Evolutionary conservation across 495 filamentous ascomycete genomes (phyloP).

Genomic region (Aspergillus sclerotioniger): DNA sequence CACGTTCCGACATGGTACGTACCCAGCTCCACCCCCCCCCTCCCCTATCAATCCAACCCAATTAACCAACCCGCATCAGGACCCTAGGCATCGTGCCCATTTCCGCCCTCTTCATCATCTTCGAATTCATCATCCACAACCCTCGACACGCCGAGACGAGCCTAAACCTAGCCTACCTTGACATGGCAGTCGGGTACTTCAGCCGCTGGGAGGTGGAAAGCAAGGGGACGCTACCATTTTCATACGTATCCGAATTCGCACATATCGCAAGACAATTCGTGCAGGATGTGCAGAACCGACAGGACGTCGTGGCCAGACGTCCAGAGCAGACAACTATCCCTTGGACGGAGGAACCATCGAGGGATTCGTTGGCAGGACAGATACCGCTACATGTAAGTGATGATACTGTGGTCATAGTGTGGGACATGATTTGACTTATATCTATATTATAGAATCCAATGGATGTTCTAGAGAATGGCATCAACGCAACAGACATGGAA

Average conservation of each 20-base stretch:
- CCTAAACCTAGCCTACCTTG: conserved; percentile 31
- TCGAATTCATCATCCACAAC: conserved; percentile 41
- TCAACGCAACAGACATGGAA: too few relatives aligned
- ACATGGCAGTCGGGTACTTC: conserved; percentile 33
- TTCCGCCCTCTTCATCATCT: conserved; percentile 38
- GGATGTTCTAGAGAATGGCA: too few relatives aligned
- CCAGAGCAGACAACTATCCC: too few relatives aligned
- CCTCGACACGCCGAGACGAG: conserved; percentile 34
- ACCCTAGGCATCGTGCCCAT: conserved; percentile 29
- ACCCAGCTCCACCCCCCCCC: neutral
- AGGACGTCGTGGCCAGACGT: too few relatives aligned
- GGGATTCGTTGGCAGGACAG: too few relatives aligned
- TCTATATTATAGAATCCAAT: too few relatives aligned
- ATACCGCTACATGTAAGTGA: too few relatives aligned
- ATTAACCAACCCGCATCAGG: conserved; percentile 5
- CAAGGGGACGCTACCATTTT: conserved; percentile 28
- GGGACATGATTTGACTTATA: too few relatives aligned
- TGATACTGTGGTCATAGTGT: too few relatives aligned
- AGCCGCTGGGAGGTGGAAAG: conserved; percentile 30
- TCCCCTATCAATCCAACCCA: neutral
- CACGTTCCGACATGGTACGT: conserved; percentile 33
- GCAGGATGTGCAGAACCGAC: neutral
- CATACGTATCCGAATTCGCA: conserved; percentile 30
- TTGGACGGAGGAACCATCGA: too few relatives aligned
- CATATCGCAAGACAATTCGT: conserved; percentile 30